Conservation (phyloP, 345 rosid genomes). For the Salix dunnii region DNA sequence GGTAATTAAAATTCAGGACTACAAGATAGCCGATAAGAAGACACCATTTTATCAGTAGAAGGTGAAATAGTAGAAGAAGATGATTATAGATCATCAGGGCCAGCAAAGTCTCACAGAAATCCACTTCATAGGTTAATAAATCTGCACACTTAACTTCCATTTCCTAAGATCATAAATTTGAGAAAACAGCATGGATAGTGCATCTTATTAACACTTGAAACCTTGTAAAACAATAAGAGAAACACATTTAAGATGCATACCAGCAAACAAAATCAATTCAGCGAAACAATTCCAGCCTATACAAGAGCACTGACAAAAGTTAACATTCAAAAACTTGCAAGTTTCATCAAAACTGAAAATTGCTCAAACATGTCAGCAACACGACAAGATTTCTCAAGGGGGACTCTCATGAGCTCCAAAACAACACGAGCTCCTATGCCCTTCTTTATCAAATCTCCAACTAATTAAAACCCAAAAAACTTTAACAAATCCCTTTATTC, state of each 20-base stretch:
- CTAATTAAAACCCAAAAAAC: background rate
- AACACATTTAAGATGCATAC: background rate
- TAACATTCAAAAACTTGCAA: background rate
- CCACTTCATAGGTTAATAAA: too few relatives aligned
- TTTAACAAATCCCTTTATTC: background rate
- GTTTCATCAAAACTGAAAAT: background rate
- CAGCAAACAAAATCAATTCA: background rate
- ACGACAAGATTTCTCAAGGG: background rate
- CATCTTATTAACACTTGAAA: background rate
- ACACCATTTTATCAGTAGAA: too few relatives aligned
- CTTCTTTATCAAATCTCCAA: background rate
- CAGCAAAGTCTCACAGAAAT: too few relatives aligned
- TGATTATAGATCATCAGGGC: background rate
- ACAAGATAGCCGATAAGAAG: too few relatives aligned
- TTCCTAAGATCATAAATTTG: background rate
- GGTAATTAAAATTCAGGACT: too few relatives aligned
- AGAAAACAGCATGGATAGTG: background rate
- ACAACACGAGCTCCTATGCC: background rate
- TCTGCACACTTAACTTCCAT: background rate
- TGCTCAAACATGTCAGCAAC: background rate
- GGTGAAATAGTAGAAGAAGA: too few relatives aligned
- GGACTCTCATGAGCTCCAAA: background rate
- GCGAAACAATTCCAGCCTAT: too few relatives aligned
- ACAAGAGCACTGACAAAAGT: too few relatives aligned
- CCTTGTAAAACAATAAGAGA: background rate